Evolutionary conservation across 805 yeast genomes (phyloP), one percentile per base, ranked within the genome.

Genomic region (Saccharomycopsis olivae): DNA sequence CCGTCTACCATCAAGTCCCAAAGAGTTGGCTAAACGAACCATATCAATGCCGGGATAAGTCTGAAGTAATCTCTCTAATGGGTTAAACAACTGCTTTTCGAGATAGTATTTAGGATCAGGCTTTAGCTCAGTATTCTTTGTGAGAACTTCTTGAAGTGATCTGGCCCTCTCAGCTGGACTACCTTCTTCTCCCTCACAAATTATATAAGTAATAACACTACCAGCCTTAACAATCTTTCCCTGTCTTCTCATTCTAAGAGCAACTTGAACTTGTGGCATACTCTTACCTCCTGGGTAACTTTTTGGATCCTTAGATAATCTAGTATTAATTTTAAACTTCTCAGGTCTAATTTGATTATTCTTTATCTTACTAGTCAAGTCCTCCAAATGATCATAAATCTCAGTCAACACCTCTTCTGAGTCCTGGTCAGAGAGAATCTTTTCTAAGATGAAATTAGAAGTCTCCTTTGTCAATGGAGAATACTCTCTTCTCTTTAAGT

Each of bases 401-500:
- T 76, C 80, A 40, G 65, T 69, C 40, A 86, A 63, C 0, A 92
- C 86, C 23, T 74, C 76, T 50, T 85, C 89, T 1, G 87, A 76
- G 47, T 85, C 95, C 20, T 64, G 61, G 47, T 80, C 86, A 6
- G 82, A 71, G 16, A 89, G 65, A 33, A 89, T 63, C 47, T 79
- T 74, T 49, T 79, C 66, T 51, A 92, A 67, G 4, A 85, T 83
- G 57, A 68, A 77, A 5, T 76, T 73, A 1, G 96, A 86, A 4
- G 83, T 73, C 40, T 89, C 95, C 56, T 88, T 92, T 1, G 97
- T 85, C 36, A 92, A 62, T 36, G 87, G 94, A 63, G 96, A 86
- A 58, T 73, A 92, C 60, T 92, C 99, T 67, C 99, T 85, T 59
- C 98, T 87, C 54, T 74, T 78, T 94, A 92, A 79, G 65, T 92